Percentiles rank a stretch among this genome's conserved stretches.
Conservation (phyloP, 2,329 filamentous ascomycete genomes). For the Colletotrichum theobromicola region DNA sequence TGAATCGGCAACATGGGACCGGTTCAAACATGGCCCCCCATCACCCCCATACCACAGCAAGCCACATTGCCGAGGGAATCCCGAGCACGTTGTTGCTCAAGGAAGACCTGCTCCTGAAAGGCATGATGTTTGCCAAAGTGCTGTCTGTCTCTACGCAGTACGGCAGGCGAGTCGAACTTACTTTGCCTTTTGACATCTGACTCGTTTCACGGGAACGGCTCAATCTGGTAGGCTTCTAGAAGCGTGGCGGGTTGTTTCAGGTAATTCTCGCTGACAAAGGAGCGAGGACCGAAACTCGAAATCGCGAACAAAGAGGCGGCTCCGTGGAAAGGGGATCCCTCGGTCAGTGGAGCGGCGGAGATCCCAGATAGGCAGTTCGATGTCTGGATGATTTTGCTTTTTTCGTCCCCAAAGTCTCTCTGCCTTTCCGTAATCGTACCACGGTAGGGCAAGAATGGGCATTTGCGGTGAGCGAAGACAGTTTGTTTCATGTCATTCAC, state of each 20-base stretch:
- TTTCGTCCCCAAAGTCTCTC: not conserved
- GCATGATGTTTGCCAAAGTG: not conserved
- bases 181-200: not conserved
- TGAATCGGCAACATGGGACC: slow-evolving; percentile 7
- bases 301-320: not conserved
- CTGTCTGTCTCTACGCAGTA: not conserved
- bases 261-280: not conserved
- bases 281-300: not conserved
- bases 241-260: slow-evolving; percentile 7
- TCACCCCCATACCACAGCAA: not conserved
- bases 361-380: not conserved
- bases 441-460: not conserved
- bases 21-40: not conserved
- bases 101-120: not conserved
- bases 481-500: slow-evolving; percentile 16
- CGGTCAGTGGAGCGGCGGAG: not conserved
- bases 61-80: slow-evolving; percentile 1
- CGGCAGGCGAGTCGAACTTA: not conserved
- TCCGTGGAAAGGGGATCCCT: not conserved
- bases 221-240: slow-evolving; percentile 18
- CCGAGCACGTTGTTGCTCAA: not conserved
- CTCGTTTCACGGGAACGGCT: slow-evolving; percentile 3
- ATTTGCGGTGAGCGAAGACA: not conserved
- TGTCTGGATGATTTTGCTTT: not conserved
- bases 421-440: not conserved